These are phyloP conservation scores for Myxozyma neotropica DNA, from an alignment of 805 yeast genomes.

Conservation along the genomic window DNA sequence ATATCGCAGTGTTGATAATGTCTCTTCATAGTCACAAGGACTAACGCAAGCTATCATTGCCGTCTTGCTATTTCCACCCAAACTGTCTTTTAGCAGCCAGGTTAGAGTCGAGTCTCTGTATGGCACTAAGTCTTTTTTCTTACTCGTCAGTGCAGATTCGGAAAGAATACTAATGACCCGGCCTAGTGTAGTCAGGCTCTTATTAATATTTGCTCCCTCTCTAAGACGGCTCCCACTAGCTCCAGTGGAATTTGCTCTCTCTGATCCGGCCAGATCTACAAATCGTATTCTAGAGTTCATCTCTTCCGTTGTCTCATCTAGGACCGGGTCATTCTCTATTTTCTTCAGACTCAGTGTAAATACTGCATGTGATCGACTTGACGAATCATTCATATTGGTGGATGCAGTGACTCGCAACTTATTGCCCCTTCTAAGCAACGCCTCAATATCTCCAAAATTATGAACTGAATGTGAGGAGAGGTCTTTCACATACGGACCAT, in stretches of 20 bases:
- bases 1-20: slow-evolving; percentile 71
- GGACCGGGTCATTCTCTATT: slow-evolving; percentile 43
- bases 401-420: slow-evolving; percentile 60
- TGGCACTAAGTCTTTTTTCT: slow-evolving; percentile 48
- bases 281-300: slow-evolving; percentile 50
- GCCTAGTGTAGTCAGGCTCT: slow-evolving; percentile 77
- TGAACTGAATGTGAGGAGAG: slow-evolving; percentile 51
- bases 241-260: slow-evolving; percentile 64
- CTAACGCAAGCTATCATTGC: slow-evolving; percentile 83
- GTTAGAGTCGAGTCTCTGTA: slow-evolving; percentile 70
- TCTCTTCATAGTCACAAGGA: slow-evolving; percentile 75
- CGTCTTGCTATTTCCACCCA: slow-evolving; percentile 87
- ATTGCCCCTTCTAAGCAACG: slow-evolving; percentile 53
- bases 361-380: slow-evolving; percentile 77
- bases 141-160: slow-evolving; percentile 55
- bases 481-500: slow-evolving; percentile 61
- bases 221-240: slow-evolving; percentile 48
- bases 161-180: slow-evolving; percentile 53
- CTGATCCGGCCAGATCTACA: slow-evolving; percentile 85
- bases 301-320: slow-evolving; percentile 27
- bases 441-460: slow-evolving; percentile 49
- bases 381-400: slow-evolving; percentile 65
- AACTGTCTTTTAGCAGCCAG: slow-evolving; percentile 72
- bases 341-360: slow-evolving; percentile 60
- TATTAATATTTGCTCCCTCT: slow-evolving; percentile 89